phyloP scores from a whole-genome alignment of 169 alveolate species.

The Eimeria sp. region DNA sequence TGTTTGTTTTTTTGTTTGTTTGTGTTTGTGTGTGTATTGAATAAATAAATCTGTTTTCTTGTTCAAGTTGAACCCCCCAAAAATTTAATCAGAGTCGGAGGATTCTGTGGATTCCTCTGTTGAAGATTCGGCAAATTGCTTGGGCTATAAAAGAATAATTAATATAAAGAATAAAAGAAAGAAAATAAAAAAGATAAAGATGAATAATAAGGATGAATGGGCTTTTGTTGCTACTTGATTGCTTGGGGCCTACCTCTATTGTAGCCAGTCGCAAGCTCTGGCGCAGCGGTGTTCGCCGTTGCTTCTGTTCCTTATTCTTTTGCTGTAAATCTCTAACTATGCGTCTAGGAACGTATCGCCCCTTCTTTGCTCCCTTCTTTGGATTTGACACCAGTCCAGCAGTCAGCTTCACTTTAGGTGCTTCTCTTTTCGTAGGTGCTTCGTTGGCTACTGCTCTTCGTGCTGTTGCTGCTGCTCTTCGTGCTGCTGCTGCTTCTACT shows the following conservation, averaged over 20 bases:
- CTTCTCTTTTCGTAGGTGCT: background rate
- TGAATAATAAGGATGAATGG: background rate
- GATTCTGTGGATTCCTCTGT: background rate
- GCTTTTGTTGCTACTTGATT: background rate
- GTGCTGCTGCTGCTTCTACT: conserved; percentile 4
- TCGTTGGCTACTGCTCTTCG: background rate
- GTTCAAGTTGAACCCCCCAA: too few relatives aligned
- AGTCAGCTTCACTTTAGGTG: background rate
- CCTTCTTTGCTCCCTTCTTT: too few relatives aligned
- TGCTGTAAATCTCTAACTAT: background rate
- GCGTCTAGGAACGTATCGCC: background rate
- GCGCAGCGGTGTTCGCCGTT: background rate
- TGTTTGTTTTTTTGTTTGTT: background rate
- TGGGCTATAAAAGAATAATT: background rate
- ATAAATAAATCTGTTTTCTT: too few relatives aligned
- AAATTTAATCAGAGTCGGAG: background rate
- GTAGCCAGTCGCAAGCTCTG: conserved; percentile 51
- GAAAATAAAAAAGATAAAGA: background rate
- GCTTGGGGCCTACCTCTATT: background rate
- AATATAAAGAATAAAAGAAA: background rate
- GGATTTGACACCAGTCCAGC: background rate
- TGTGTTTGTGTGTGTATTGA: too few relatives aligned
- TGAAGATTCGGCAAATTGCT: background rate
- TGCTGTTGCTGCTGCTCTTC: background rate
- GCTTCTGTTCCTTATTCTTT: background rate